Evolutionary conservation across 371 early-diverging fungal species (phyloP).

Genomic region (Quaeritorhiza haematococci): DNA sequence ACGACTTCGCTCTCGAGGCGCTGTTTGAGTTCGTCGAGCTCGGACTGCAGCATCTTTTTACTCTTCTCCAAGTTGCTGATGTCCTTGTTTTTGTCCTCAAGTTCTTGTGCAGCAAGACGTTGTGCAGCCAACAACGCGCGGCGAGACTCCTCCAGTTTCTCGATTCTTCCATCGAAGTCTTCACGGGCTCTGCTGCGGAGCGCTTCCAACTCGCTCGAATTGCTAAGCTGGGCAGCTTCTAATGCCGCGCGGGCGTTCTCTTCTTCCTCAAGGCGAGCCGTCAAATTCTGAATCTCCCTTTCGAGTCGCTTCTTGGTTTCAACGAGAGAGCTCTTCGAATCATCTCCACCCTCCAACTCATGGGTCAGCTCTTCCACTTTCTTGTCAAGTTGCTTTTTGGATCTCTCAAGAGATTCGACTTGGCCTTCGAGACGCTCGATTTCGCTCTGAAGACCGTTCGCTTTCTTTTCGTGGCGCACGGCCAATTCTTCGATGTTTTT

Average conservation of each 20-base stretch:
- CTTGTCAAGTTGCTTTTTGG: constrained; percentile 59
- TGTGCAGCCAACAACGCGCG: constrained; percentile 67
- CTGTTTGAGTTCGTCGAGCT: constrained; percentile 59
- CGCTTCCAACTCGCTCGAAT: constrained; percentile 46
- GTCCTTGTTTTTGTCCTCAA: constrained; percentile 66
- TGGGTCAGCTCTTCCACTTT: constrained; percentile 59
- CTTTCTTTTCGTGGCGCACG: constrained; percentile 70
- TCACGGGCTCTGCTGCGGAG: constrained; percentile 48
- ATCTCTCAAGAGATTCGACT: constrained; percentile 55
- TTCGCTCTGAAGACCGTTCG: constrained; percentile 61
- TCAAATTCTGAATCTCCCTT: constrained; percentile 57
- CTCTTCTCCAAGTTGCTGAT: constrained; percentile 58
- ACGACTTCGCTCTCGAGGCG: constrained; percentile 58
- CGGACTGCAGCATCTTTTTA: constrained; percentile 56
- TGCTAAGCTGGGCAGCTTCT: constrained; percentile 34
- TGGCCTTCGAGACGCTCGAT: constrained; percentile 61
- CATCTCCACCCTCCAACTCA: constrained; percentile 56
- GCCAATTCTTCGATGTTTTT: constrained; percentile 71
- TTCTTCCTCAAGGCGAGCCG: constrained; percentile 59
- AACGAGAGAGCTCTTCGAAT: constrained; percentile 45
- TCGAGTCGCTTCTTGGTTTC: constrained; percentile 59
- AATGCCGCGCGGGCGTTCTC: constrained; percentile 49
- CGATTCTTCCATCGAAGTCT: constrained; percentile 64
- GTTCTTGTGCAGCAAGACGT: constrained; percentile 66
- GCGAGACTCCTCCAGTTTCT: constrained; percentile 72